Base-by-base conservation (phyloP, 352 stramenopile species). In the Phytophthora foliorum region DNA sequence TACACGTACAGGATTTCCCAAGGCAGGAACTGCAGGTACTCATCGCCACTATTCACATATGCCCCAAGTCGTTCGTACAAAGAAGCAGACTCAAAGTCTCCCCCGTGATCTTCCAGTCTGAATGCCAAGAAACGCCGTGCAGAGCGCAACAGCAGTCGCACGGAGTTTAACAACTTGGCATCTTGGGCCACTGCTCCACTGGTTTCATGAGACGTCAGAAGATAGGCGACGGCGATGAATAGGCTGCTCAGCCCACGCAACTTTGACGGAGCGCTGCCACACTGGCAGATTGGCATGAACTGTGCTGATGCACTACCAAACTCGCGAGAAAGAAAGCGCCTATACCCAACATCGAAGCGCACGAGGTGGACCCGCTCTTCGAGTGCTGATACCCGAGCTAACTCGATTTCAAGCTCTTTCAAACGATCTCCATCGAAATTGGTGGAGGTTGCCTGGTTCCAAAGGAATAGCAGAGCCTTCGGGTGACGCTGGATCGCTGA, bases 1-100 rank as follows among this genome's bases (percentile, higher is more conserved):
- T 78, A 70, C 4, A 86, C 55, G 39, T 84, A 84, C 25, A 86
- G 34, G 3, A 84, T 50, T 54, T 86, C 78, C 57, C 57, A 74
- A 0, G 78, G 78, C 19, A 86, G 42, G 17, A 84, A 38, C 25
- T 57, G 36, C 24, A 86, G 25, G 14, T 74, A 76, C 41, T 64
- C 63, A 45, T 84, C 78, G 34, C 38, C 54, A 21, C 60, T 38
- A 21, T 60, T 58, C 29, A 86, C 11, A 45, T 69, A 80, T 21
- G 27, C 44, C 9, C 29, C 31, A 27, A 86, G 19, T 31, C 78
- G 69, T 45, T 78, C 73, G 27, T 72, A 8, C 21, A 86, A 51
- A 14, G 69, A 73, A 14, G 57, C 60, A 16, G 55, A 67, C 32
- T 86, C 75, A 4, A 53, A 66, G 27, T 86, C 78, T 27, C 67